Evolutionary conservation across 441 rosid genomes (phyloP), one percentile per base, ranked within the genome.

Genomic region (Corymbia calophylla): DNA sequence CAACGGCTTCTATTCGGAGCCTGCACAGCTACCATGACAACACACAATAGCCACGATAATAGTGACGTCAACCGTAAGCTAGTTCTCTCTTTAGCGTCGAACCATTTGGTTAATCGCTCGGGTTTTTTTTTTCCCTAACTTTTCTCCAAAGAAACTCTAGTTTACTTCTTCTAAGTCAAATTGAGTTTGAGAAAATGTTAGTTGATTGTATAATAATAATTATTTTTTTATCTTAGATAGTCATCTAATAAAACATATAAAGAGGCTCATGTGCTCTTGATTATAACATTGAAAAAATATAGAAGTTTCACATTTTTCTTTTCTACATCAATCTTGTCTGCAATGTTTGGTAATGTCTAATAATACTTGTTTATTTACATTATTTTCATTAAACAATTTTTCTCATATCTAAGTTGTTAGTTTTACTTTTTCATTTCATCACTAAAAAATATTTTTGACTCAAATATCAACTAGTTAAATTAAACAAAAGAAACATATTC

Each of bases 51-150:
- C 21, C 11, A 66, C 2, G 39, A 16, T 0, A 66, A 31, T 11
- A 8, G 19, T 31, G n/a, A 15, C 35, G 0, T n/a, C 35, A n/a
- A 7, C 73, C 73, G 16, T n/a, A 1, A 14, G 19, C 9, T 0
- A 15, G 35, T 64, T 64, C 35, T 15, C 18, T 64, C 9, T n/a
- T n/a, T 2, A n/a, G 35, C 0, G n/a, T 13, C 19, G 3, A n/a
- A 64, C 1, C 35, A 4, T 18, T 64, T 64, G 9, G 17, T 0
- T 9, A 0, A 7, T 64, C 3, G n/a, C 73, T 9, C 35, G n/a
- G 1, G 0, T 25, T 29, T 64, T 62, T 25, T 25, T 15, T 1
- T 56, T 8, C 27, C 60, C 1, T 35, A 16, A 64, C n/a, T 64
- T 3, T 64, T 64, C 73, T n/a, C 73, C 19, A 14, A 64, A n/a